Conservation (phyloP, 495 filamentous ascomycete species). For the Thermochaetoides thermophila region DNA sequence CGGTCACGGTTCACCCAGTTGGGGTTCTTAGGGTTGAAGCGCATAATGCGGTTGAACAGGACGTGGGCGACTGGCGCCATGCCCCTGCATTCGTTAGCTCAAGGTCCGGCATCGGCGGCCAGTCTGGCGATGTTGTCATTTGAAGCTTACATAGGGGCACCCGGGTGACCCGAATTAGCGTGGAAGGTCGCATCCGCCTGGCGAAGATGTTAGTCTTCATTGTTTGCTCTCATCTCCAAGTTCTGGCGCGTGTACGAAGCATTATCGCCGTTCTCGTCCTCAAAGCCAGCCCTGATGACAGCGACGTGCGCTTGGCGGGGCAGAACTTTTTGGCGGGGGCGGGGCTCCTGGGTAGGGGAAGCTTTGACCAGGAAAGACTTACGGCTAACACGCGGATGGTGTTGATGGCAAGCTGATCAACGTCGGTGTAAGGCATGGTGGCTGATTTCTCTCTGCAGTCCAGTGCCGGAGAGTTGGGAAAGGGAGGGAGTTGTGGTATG, state of each 20-base stretch:
- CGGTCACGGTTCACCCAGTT: slow-evolving; percentile 93
- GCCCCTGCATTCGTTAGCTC: slow-evolving; percentile 39
- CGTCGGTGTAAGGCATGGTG: slow-evolving; percentile 79
- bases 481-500: slow-evolving; percentile 16
- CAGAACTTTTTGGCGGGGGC: slow-evolving; percentile 27
- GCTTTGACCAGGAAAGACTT: slow-evolving; percentile 29
- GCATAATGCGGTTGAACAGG: slow-evolving; percentile 98
- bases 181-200: slow-evolving; percentile 95
- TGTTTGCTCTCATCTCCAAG: no score
- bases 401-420: slow-evolving; percentile 86
- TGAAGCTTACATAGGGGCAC: slow-evolving; percentile 68
- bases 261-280: no score
- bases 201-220: slow-evolving; percentile 4
- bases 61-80: slow-evolving; percentile 97
- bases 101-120: slow-evolving; percentile 3
- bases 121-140: slow-evolving; percentile 2
- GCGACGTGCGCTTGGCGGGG: slow-evolving; percentile 2
- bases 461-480: slow-evolving; percentile 6
- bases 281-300: no score
- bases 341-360: slow-evolving; percentile 15
- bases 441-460: no score
- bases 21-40: slow-evolving; percentile 98
- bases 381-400: slow-evolving; percentile 93
- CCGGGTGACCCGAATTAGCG: slow-evolving; percentile 96
- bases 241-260: no score